Evolutionary conservation across 1,284 basidiomycete genomes (phyloP), one percentile per base, ranked within the genome.

Genomic region (Melampsora larici-populina): DNA sequence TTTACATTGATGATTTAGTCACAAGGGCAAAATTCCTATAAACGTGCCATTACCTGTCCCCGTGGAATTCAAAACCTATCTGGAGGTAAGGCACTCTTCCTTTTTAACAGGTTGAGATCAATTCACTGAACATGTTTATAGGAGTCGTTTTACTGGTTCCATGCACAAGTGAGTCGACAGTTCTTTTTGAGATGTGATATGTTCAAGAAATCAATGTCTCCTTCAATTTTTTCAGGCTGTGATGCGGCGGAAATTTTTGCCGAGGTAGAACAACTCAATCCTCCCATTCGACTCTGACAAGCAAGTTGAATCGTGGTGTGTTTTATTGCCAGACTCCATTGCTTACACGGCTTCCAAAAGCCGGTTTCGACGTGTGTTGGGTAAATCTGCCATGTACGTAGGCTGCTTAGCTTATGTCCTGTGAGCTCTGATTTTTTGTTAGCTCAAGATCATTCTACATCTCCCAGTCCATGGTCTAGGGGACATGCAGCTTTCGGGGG

Each of bases 281-380:
- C 24, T 55, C 51, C 51, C 2, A 18, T 24, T 55, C 24, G 51
- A 55, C 51, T 36, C 9, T 4, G 36, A 36, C 36, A 9, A 36
- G 36, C 36, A 36, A 36, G 36, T 36, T 24, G 46, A 48, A 18
- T 11, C 8, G 29, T 49, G 29, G 17, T 18, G 36, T 21, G 18
- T 69, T 24, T 66, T 63, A 8, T 9, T 24, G 24, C 24, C 36
- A 75, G 72, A 66, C 72, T 11, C 46, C 72, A 17, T 75, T 36
- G 17, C 58, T 58, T 24, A 49, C 40, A 60, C 73, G 51, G 31
- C 49, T 75, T 0, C 72, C 72, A 21, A 81, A 81, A 21, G 73
- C 78, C 8, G 82, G 81, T 4, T 84, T 82, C 78, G 83, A 84
- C 65, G 81, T 84, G 17, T 82, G 82, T 73, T 84, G 80, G 78